Percentiles rank a stretch among this genome's conserved stretches.
Evolutionary conservation across 2,329 filamentous ascomycete species (phyloP).

Genomic region (Sclerotinia minor): DNA sequence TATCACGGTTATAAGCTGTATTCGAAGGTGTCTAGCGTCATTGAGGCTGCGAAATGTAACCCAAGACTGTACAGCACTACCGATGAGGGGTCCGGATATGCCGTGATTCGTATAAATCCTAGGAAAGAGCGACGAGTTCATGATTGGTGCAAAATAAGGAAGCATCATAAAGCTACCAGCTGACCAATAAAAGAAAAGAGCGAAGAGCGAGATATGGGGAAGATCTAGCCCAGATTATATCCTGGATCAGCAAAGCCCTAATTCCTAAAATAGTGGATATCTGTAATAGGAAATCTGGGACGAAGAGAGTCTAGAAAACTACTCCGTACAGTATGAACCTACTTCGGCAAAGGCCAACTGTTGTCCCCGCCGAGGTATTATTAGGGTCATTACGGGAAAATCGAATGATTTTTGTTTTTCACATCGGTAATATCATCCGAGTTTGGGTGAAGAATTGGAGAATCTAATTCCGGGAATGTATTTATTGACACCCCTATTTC

Average conservation of each 20-base stretch:
- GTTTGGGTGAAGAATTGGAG: conserved; percentile 6
- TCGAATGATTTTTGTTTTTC: conserved; percentile 2
- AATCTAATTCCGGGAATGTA: conserved; percentile 7
- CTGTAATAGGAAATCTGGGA: too few relatives aligned
- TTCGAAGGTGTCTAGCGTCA: conserved; percentile 11
- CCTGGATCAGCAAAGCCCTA: background rate
- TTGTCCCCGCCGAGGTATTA: conserved; percentile 15
- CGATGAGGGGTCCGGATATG: conserved; percentile 25
- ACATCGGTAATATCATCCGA: conserved; percentile 4
- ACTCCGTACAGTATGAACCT: background rate
- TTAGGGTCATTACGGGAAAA: background rate
- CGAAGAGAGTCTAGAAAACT: too few relatives aligned
- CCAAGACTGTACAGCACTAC: conserved; percentile 21
- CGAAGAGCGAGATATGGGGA: conserved; percentile 21
- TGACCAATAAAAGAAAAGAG: conserved; percentile 13
- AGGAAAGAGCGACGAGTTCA: background rate
- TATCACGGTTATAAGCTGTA: background rate
- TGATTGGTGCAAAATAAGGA: conserved; percentile 20
- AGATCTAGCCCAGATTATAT: background rate
- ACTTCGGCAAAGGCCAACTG: conserved; percentile 11
- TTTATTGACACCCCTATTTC: background rate
- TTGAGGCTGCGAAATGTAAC: conserved; percentile 14
- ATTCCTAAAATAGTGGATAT: too few relatives aligned
- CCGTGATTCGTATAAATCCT: conserved; percentile 25
- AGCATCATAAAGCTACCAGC: conserved; percentile 11